Evolutionary conservation across 2,329 filamentous ascomycete species (phyloP).

Genomic region (Cytospora leucostoma): DNA sequence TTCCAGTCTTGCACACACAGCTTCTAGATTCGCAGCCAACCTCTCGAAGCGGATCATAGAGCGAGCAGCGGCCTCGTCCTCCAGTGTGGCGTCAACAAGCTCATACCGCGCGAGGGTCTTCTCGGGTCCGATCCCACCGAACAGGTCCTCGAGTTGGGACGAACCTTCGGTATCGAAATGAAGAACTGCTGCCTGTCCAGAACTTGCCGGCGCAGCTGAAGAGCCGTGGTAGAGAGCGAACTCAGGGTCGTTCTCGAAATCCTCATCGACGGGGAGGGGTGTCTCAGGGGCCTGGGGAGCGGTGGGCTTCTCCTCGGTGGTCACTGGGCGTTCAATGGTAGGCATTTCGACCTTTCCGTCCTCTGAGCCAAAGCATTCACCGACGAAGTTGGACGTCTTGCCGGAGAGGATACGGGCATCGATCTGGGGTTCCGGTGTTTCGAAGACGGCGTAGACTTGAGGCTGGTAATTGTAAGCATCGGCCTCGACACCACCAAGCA

Average conservation of each 20-base stretch:
- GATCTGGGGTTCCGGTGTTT: slow-evolving; percentile 63
- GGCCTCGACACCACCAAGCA: slow-evolving; percentile 61
- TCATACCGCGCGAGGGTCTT: slow-evolving; percentile 66
- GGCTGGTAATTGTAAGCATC: slow-evolving; percentile 62
- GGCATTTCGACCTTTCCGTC: slow-evolving; percentile 60
- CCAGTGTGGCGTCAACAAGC: slow-evolving; percentile 60
- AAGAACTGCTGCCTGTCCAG: slow-evolving; percentile 33
- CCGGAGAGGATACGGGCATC: slow-evolving; percentile 67
- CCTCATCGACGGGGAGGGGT: slow-evolving; percentile 46
- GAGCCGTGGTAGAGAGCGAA: slow-evolving; percentile 61
- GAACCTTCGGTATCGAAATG: slow-evolving; percentile 48
- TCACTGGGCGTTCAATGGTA: slow-evolving; percentile 47
- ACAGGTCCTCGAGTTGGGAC: slow-evolving; percentile 45
- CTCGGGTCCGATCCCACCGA: slow-evolving; percentile 59
- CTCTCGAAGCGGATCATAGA: slow-evolving; percentile 54
- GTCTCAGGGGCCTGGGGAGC: slow-evolving; percentile 34
- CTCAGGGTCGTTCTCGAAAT: slow-evolving; percentile 64
- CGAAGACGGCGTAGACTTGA: slow-evolving; percentile 72
- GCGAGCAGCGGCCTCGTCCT: slow-evolving; percentile 46
- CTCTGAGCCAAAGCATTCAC: slow-evolving; percentile 45
- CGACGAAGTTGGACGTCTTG: slow-evolving; percentile 63
- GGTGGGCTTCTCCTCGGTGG: slow-evolving; percentile 40
- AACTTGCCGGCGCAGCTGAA: slow-evolving; percentile 32
- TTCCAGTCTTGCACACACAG: slow-evolving; percentile 41
- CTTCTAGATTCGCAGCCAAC: slow-evolving; percentile 45